Conservation (phyloP, 192 early-diverging fungal genomes). For the Coemansia sp. region DNA sequence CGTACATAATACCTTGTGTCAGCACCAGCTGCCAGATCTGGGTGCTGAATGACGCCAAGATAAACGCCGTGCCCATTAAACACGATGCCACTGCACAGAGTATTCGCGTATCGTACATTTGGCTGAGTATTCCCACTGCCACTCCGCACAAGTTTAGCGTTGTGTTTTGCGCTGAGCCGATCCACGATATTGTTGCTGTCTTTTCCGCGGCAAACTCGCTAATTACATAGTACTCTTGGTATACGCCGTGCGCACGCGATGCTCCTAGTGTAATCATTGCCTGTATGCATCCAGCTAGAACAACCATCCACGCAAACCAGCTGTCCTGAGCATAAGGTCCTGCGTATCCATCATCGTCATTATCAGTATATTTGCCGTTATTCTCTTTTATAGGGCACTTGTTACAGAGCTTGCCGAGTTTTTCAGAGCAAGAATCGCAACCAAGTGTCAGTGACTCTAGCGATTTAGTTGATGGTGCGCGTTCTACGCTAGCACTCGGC, state of each 20-base stretch:
- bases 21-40: constrained; percentile 57
- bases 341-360: neutral
- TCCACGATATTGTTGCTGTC: constrained; percentile 42
- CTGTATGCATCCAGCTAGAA: constrained; percentile 41
- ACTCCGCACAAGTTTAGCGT: constrained; percentile 50
- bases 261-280: constrained; percentile 49
- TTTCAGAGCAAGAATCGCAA: neutral
- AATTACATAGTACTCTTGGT: constrained; percentile 47
- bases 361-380: neutral
- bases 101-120: constrained; percentile 29
- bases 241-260: constrained; percentile 53
- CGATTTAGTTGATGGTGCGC: neutral
- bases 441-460: neutral
- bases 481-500: neutral
- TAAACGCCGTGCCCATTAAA: constrained; percentile 36
- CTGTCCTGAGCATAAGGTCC: constrained; percentile 21
- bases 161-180: constrained; percentile 53
- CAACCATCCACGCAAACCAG: constrained; percentile 43
- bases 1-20: constrained; percentile 56
- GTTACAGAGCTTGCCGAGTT: neutral
- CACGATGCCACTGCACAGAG: constrained; percentile 30
- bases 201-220: constrained; percentile 31
- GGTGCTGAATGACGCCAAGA: constrained; percentile 56
- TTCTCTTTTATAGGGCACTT: neutral
- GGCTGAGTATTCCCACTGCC: constrained; percentile 43